Evolutionary conservation across 192 early-diverging fungal species (phyloP), one percentile per base, ranked within the genome.

Genomic region (Backusella australiensis): DNA sequence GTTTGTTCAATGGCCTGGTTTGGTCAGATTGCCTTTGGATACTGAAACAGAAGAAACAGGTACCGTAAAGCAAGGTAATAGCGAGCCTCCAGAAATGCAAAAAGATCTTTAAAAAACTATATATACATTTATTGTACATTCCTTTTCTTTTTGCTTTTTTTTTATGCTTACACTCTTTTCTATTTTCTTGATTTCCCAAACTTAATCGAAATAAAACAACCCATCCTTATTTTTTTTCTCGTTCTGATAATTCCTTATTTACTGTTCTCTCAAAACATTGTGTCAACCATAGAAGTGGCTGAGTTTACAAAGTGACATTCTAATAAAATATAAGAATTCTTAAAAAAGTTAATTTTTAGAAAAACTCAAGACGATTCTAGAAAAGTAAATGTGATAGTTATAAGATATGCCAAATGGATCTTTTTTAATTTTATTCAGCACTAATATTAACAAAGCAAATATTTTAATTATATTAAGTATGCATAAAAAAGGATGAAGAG

Each of bases 1-100:
- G 34, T 90, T 86, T 71, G 83, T 90, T 66, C 77, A 85, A 63
- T 88, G 86, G 86, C 89, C 89, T 68, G 72, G 44, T 49, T 81
- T 90, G 4, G 65, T 75, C 11, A 69, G 6, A 17, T 19, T 70
- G 5, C 73, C 78, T 41, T 56, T 35, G 21, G 34, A 32, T 32
- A 42, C 34, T 53, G 77, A 78, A 6, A 38, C 17, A 15, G 23
- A 15, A 29, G 41, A 63, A 15, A 32, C 23, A 34, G 32, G 59
- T 15, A 19, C 35, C 0, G 6, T 70, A 52, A 49, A 34, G 15
- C 71, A 68, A 19, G 69, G 67, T 32, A 36, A 36, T 6, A 76
- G 36, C 34, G 32, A 15, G n/a, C 46, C 75, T 56, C 67, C 67
- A 12, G 67, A 68, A 63, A 63, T 63, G 56, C 56, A 63, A 63